Evolutionary conservation across 2,329 filamentous ascomycete genomes (phyloP), one percentile per base, ranked within the genome.

Genomic region (Curvularia eragrostidis): DNA sequence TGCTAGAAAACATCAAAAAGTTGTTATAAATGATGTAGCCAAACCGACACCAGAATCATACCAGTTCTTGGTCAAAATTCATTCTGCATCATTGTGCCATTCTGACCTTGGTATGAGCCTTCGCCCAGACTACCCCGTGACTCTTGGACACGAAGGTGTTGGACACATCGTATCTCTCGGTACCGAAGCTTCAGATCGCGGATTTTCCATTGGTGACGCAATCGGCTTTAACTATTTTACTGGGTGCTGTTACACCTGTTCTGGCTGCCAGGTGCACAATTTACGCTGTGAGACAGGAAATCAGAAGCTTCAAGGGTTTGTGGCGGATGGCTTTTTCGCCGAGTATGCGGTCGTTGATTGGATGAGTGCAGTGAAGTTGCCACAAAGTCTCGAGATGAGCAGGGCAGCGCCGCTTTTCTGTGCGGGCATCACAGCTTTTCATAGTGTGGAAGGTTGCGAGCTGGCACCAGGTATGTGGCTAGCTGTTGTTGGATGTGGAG

Each of bases 181-280:
- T 19, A 21, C 56, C 1, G 71, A 68, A 3, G 72, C 76, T 3
- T 69, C 74, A 50, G 62, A 59, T 44, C 78, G 77, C 48, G 79
- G 79, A 3, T 80, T 81, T 66, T 68, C 73, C 19, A 60, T 77
- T 6, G 80, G 81, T 15, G 79, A 83, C 54, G 69, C 72, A 1
- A 76, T 83, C 48, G 81, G 81, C 24, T 80, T 81, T 56, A 75
- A 80, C 28, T 81, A 81, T 58, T 80, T 81, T 66, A 73, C 78
- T 28, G 76, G 76, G 4, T 78, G 75, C 58, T 83, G 81, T 62
- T 80, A 81, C 58, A 76, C 78, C 51, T 84, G 81, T 64, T 73
- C 78, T 19, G 80, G 79, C 12, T 84, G 81, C 68, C 70, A 75
- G 71, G 66, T 80, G 2, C 79, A 81, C 60, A 81, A 81, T 56